phyloP scores from a whole-genome alignment of 306 rosid species.

The Citrullus amarus region DNA sequence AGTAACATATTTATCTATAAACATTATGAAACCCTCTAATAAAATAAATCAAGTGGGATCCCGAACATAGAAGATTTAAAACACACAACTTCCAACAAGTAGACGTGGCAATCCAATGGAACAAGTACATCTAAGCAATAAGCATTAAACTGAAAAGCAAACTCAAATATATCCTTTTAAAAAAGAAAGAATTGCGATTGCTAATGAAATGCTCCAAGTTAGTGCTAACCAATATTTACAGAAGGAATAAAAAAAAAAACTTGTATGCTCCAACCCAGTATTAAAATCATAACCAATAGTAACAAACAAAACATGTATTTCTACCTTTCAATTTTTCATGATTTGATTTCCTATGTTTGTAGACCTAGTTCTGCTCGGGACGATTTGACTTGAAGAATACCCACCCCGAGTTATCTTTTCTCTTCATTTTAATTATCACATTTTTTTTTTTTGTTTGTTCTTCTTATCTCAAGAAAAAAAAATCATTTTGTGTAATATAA shows the following conservation, averaged over 20 bases:
- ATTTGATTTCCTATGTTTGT: no score
- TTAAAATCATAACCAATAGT: not conserved
- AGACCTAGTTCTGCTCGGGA: no score
- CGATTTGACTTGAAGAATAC: no score
- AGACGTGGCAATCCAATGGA: not conserved
- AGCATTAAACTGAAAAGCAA: not conserved
- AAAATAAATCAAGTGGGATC: no score
- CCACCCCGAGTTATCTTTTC: no score
- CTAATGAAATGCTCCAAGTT: not conserved
- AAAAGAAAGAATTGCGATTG: not conserved
- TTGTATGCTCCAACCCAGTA: not conserved
- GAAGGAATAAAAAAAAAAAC: not conserved
- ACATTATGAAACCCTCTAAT: no score
- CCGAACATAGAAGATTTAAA: not conserved
- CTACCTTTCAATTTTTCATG: no score
- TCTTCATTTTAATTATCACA: no score
- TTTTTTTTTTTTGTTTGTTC: no score
- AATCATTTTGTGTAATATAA: no score
- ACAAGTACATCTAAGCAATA: not conserved
- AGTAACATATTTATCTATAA: no score
- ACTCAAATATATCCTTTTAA: not conserved
- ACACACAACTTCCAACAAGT: not conserved
- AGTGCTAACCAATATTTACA: not conserved
- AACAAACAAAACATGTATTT: not conserved
- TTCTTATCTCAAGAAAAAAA: no score